Percentiles rank a stretch among this genome's conserved stretches.
phyloP scores from a whole-genome alignment of 805 yeast species.

The Metschnikowia gelsemii region DNA sequence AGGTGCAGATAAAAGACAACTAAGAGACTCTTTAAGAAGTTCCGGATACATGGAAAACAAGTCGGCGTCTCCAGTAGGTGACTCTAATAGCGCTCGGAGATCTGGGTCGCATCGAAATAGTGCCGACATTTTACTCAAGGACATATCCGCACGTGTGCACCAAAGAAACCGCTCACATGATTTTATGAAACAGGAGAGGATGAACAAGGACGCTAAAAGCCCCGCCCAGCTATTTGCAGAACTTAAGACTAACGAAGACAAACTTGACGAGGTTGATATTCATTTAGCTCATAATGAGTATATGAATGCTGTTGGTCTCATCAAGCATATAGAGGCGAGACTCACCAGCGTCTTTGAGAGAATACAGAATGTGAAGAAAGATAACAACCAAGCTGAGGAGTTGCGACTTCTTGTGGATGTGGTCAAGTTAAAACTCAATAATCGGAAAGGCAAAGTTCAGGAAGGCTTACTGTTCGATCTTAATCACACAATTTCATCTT shows the following conservation, averaged over 20 bases:
- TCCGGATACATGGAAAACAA: conserved; percentile 45
- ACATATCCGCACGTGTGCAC: conserved; percentile 60
- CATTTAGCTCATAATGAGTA: conserved; percentile 60
- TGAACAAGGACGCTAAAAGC: conserved; percentile 10
- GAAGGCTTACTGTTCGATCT: conserved; percentile 39
- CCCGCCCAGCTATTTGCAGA: conserved; percentile 38
- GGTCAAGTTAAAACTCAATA: conserved; percentile 39
- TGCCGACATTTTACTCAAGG: conserved; percentile 50
- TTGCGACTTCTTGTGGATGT: conserved; percentile 38
- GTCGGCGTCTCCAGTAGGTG: conserved; percentile 12
- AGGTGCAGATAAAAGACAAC: conserved; percentile 37
- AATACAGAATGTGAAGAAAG: conserved; percentile 16
- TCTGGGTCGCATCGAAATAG: conserved; percentile 28
- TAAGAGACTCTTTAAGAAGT: conserved; percentile 48
- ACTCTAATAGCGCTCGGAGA: conserved; percentile 11
- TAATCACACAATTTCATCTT: conserved; percentile 32
- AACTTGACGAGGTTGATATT: conserved; percentile 68
- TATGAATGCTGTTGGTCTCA: conserved; percentile 43
- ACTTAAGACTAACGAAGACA: conserved; percentile 56
- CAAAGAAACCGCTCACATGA: conserved; percentile 56
- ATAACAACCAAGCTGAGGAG: conserved; percentile 24
- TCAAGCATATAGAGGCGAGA: conserved; percentile 37
- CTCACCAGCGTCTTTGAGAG: conserved; percentile 30
- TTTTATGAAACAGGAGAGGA: conserved; percentile 22
- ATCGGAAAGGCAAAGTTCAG: conserved; percentile 38